Evolutionary conservation across 768 basidiomycete genomes (phyloP), one percentile per base, ranked within the genome.

Genomic region (Clitopilus hobsonii): DNA sequence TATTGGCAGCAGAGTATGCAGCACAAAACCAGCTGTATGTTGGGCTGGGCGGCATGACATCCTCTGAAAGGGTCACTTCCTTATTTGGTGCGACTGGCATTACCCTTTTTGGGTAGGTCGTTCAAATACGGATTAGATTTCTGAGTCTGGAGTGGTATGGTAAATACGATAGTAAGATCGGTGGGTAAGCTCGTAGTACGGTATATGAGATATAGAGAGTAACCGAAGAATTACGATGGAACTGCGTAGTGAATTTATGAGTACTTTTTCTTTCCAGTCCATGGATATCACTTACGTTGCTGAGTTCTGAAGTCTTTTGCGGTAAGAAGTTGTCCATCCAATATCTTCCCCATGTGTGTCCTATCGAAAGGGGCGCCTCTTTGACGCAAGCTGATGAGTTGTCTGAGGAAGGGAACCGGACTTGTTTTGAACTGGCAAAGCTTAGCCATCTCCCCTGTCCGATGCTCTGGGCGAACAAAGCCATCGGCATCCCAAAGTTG

Each of bases 11-110:
- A 13, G 85, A 81, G 56, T 81, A 78, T 48, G 81, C 71, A 26
- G 88, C 87, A 63, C 85, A 86, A 54, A 88, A 66, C 82, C 85
- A 87, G 74, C 85, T 87, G 71, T 80, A 89, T 11, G 78, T 78
- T 28, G 84, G 79, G 48, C 86, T 78, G 50, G 87, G 85, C 61
- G 86, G 85, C 87, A 89, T 88, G 56, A 57, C 16, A 20, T 45
- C n/a, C n/a, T 20, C 10, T 20, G 16, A 10, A 30, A 30, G 29
- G 29, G 29, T 30, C 29, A 6, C 29, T 30, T 30, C 29, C 29
- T 30, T 30, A 14, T 30, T 30, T 6, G 29, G 29, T 30, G n/a
- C n/a, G n/a, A n/a, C n/a, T n/a, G n/a, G n/a, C n/a, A n/a, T n/a
- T n/a, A n/a, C n/a, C n/a, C n/a, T n/a, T n/a, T n/a, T n/a, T n/a